phyloP scores from a whole-genome alignment of 1,284 basidiomycete species.

The Inonotus hispidus region DNA sequence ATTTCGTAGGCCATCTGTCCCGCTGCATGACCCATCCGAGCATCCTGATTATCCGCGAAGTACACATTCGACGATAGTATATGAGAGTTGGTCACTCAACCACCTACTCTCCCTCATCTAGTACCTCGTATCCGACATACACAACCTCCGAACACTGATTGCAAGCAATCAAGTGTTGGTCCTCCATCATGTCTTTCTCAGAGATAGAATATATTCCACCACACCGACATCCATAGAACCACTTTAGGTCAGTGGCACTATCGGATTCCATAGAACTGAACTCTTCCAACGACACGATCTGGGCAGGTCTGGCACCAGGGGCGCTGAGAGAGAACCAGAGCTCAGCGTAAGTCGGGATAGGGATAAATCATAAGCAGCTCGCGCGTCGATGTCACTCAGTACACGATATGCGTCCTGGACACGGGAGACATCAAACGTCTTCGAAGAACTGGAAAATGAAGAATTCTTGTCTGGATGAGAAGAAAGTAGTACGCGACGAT shows the following conservation, averaged over 20 bases:
- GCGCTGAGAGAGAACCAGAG: neutral
- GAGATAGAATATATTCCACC: conserved; percentile 57
- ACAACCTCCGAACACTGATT: conserved; percentile 69
- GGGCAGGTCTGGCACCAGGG: conserved; percentile 56
- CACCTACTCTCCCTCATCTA: conserved; percentile 30
- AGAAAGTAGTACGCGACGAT: conserved; percentile 58
- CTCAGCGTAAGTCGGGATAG: neutral
- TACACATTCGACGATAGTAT: neutral
- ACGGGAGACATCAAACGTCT: conserved; percentile 17
- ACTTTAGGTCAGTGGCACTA: conserved; percentile 29
- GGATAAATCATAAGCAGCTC: conserved; percentile 46
- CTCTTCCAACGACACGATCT: conserved; percentile 71
- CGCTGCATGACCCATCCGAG: neutral
- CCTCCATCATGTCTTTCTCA: conserved; percentile 54
- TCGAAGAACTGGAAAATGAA: neutral
- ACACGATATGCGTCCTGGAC: conserved; percentile 24
- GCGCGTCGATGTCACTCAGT: conserved; percentile 32
- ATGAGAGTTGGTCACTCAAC: neutral
- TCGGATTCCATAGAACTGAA: conserved; percentile 39
- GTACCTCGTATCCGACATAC: conserved; percentile 70
- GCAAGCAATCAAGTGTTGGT: conserved; percentile 62
- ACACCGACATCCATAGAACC: conserved; percentile 63
- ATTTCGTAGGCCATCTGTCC: no score
- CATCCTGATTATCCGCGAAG: neutral
- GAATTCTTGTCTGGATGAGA: conserved; percentile 63